Evolutionary conservation across 768 basidiomycete species (phyloP), one percentile per base, ranked within the genome.

Genomic region (Tylopilus vinaceipallidus): DNA sequence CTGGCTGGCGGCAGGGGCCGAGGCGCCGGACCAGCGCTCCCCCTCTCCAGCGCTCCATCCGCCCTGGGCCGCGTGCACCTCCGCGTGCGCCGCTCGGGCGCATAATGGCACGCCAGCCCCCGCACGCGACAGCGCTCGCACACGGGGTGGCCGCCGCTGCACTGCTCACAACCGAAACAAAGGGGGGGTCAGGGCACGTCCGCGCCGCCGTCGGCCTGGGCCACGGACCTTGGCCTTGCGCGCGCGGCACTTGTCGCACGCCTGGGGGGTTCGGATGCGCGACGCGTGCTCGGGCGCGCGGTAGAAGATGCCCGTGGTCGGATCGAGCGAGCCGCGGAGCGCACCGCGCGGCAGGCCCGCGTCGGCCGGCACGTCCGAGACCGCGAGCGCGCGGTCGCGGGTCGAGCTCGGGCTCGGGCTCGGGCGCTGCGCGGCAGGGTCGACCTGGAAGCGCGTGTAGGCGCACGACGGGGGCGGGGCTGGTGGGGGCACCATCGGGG

Each of bases 171-270:
- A 12, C 8, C 34, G 17, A n/a, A 17, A n/a, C 3, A 35, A 5
- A 13, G n/a, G 4, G 17, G 5, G 34, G n/a, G 13, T n/a, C n/a
- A n/a, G n/a, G n/a, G n/a, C n/a, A n/a, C n/a, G n/a, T n/a, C n/a
- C n/a, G n/a, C n/a, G n/a, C n/a, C n/a, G n/a, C n/a, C n/a, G n/a
- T n/a, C n/a, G n/a, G n/a, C n/a, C n/a, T n/a, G n/a, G n/a, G n/a
- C n/a, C n/a, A 22, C 75, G 41, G 56, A 87, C 86, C 76, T 89
- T 90, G 26, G 84, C 86, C 64, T 88, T 90, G 42, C 86, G 70
- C 1, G 73, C 74, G 13, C 87, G 77, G 63, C 87, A 88, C 61
- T 84, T 84, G 59, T 88, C 82, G 66, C 86, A 89, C 3, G 86
- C 86, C 59, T 88, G 86, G 0, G 82, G 80, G 0, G 87, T 88